Evolutionary conservation across 371 early-diverging fungal genomes (phyloP), one percentile per base, ranked within the genome.

Genomic region (Mucor velutinosus): DNA sequence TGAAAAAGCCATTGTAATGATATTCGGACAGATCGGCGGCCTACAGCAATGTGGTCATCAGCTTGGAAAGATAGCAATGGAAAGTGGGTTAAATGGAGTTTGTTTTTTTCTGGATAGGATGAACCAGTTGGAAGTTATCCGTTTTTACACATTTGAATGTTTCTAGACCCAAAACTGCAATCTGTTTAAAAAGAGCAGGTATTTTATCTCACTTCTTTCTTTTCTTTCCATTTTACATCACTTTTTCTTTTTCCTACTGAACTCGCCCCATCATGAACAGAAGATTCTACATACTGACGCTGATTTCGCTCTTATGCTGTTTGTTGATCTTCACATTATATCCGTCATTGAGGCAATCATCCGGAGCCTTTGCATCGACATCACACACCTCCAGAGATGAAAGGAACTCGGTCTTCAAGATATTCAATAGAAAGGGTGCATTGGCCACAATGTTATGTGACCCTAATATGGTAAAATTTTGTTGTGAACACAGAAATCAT

Each of bases 371-470:
- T 27, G 27, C 58, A 29, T 61, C 61, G 19, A 17, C 47, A 29
- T 4, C 33, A 33, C 32, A 53, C 27, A 25, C 53, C 27, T 53
- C 53, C 10, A 53, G 53, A 27, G 27, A 53, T 5, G 53, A 53
- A 53, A 32, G n/a, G 21, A 57, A 30, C 19, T 32, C 57, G 17
- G 7, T 32, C 1, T 56, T 30, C 15, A 25, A n/a, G 35, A n/a
- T 45, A 43, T 59, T 57, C 35, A 23, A 69, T 17, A 69, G 66
- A 39, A 66, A 60, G 15, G 37, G 55, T 4, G 74, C 67, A 25
- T 66, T 69, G 60, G 74, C 66, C 25, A 73, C 74, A 25, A 62
- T 73, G 11, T 7, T 73, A 29, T 63, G 64, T 41, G 61, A 73
- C 57, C 62, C 27, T 15, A 27, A 41, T 8, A 59, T 59, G 56